Conservation (phyloP, 768 basidiomycete genomes). For the Suillus lakei region DNA sequence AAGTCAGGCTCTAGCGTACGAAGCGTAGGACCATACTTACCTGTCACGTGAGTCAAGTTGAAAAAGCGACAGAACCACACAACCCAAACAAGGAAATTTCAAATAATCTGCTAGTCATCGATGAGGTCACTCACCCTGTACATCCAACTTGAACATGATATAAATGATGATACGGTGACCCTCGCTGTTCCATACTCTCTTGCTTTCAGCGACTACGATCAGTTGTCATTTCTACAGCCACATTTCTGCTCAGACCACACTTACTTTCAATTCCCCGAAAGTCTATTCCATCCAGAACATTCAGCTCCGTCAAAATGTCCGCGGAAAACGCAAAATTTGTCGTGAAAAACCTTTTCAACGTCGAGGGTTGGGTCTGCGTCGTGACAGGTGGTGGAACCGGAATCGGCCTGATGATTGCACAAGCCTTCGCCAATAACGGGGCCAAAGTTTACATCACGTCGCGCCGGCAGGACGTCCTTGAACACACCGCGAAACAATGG, state of each 20-base stretch:
- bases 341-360: constrained; percentile 10
- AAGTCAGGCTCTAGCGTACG: too few relatives aligned
- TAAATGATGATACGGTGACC: not conserved
- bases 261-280: not conserved
- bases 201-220: not conserved
- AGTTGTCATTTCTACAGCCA: not conserved
- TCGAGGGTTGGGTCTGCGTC: constrained; percentile 38
- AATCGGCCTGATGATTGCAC: constrained; percentile 49
- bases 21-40: too few relatives aligned
- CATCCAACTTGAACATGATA: too few relatives aligned
- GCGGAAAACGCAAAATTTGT: constrained; percentile 8
- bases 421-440: constrained; percentile 46
- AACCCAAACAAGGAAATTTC: not conserved
- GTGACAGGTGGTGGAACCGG: constrained; percentile 80
- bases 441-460: constrained; percentile 47
- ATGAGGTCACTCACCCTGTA: not conserved
- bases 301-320: not conserved
- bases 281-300: not conserved
- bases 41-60: too few relatives aligned
- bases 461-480: constrained; percentile 38
- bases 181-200: not conserved
- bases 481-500: constrained; percentile 29
- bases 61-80: not conserved
- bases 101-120: not conserved
- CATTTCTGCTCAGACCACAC: not conserved